Evolutionary conservation across 129 eudicot genomes (phyloP), one percentile per base, ranked within the genome.

Genomic region (Flaveria bidentis): DNA sequence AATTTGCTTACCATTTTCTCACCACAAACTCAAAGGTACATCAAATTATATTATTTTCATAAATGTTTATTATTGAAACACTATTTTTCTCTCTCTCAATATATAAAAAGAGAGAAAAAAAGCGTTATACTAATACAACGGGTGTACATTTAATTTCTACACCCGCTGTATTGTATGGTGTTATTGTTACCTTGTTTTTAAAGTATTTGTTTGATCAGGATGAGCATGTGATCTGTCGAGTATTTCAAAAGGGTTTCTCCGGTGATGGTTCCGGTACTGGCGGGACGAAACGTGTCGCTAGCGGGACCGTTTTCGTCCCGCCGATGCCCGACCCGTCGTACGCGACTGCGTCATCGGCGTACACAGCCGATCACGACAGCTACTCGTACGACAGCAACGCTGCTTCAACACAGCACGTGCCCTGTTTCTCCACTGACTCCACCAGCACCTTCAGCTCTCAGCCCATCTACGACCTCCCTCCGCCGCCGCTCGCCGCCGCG

Each of bases 401-500:
- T 50, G 75, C 75, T 61, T 50, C 77, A 58, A 85, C 82, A 78
- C 87, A 89, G 94, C 98, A 89, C 94, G 98, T 92, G 90, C 88
- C 98, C 98, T 92, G 98, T 90, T 92, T 92, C 94, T 92, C 96
- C 98, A 92, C 77, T 66, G 80, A 85, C 67, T 51, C 88, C 23
- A 23, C 86, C 78, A 80, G 62, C 45, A 78, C 58, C 63, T 73
- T 66, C 17, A 69, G 61, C 69, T 57, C 74, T 14, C 84, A 61
- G 9, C 62, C 83, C 9, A 17, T 88, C 6, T 88, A 82, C 72
- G 87, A 87, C 17, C 62, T 83, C 15, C 74, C 84, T 0, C 63
- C 85, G 33, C 80, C 57, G 22, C 72, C 76, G 4, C 26, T 78
- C 16, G 17, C 78, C 66, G 42, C 81, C 75, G 2, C 33, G 7